Conservation (phyloP, 2,329 filamentous ascomycete genomes). For the Verticillium alfalfae region DNA sequence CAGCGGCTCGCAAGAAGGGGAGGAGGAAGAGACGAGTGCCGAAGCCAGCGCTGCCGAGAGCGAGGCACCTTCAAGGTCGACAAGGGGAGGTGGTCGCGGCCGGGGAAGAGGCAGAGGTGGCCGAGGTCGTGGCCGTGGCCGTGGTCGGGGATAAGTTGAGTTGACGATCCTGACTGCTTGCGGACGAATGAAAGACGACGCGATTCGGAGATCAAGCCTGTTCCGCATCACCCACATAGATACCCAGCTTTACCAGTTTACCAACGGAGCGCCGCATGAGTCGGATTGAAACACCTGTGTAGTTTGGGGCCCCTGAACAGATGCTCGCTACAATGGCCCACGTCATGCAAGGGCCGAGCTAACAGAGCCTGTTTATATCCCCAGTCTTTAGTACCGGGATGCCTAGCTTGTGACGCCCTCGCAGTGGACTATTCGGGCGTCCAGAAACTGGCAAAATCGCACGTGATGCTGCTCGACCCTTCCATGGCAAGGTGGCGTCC, state of each 20-base stretch:
- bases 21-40: constrained; percentile 10
- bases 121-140: constrained; percentile 17
- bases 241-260: background rate
- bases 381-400: background rate
- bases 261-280: background rate
- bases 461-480: background rate
- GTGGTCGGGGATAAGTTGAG: constrained; percentile 3
- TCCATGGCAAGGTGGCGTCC: background rate
- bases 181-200: background rate
- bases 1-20: background rate
- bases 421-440: background rate
- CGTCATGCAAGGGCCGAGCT: background rate
- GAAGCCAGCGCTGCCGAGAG: constrained; percentile 5
- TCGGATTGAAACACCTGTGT: background rate
- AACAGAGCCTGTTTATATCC: background rate
- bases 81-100: constrained; percentile 27
- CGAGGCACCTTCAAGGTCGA: constrained; percentile 29
- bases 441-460: background rate
- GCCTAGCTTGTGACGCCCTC: background rate
- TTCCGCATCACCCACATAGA: background rate
- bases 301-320: background rate
- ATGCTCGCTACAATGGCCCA: background rate
- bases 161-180: background rate
- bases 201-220: background rate
- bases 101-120: constrained; percentile 27